Evolutionary conservation across 2,329 filamentous ascomycete genomes (phyloP).

Genomic region (Botryotinia convoluta): DNA sequence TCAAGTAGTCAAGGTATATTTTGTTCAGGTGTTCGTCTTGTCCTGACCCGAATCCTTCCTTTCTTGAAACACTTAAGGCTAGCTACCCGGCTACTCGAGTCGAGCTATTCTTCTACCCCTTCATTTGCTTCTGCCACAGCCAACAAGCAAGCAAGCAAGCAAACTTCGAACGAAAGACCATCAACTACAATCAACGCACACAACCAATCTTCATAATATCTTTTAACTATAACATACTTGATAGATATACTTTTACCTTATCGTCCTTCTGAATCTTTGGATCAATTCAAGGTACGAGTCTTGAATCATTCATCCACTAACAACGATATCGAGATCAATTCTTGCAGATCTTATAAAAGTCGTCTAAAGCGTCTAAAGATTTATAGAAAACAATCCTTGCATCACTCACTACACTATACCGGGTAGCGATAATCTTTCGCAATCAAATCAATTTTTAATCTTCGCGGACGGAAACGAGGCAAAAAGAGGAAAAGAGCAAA

Average conservation of each 20-base stretch:
- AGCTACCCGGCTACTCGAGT: neutral
- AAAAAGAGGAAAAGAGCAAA: neutral
- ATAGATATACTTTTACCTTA: neutral
- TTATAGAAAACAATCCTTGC: conserved; percentile 7
- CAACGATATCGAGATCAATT: neutral
- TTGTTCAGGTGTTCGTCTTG: conserved; percentile 8
- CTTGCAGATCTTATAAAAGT: neutral
- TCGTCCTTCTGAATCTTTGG: too few species aligned
- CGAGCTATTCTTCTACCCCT: conserved; percentile 2
- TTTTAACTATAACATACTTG: too few species aligned
- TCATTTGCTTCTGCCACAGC: conserved; percentile 1
- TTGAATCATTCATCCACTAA: too few species aligned
- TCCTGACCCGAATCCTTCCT: neutral
- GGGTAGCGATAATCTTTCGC: neutral
- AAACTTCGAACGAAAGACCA: neutral
- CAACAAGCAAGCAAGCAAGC: neutral
- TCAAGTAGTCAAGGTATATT: neutral
- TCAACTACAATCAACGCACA: neutral
- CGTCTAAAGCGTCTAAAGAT: conserved; percentile 8
- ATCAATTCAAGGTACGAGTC: neutral
- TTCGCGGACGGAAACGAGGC: neutral
- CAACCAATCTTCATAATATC: neutral
- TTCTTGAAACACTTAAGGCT: neutral
- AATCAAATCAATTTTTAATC: conserved; percentile 4
- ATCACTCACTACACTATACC: neutral